A percentile compares a stretch with the other conserved stretches of the same genome.
These are phyloP conservation scores for Nigrospora osmanthi DNA, from an alignment of 2,329 filamentous ascomycete genomes.

Conservation along the genomic window DNA sequence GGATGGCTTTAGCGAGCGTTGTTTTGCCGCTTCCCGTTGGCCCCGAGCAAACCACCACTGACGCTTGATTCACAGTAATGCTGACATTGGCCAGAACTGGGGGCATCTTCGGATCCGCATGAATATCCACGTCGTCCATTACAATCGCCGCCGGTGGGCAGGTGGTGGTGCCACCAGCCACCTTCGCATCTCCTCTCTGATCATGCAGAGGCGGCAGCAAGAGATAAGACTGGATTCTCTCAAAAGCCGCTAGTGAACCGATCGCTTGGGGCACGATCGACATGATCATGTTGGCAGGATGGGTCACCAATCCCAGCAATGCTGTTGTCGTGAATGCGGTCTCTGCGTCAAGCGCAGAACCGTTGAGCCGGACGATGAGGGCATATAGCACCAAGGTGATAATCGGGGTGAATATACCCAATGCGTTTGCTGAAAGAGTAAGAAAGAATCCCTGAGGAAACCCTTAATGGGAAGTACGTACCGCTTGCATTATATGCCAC, in stretches of 20 bases:
- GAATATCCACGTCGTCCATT: background rate
- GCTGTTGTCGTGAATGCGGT: constrained; percentile 32
- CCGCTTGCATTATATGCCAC: constrained; percentile 31
- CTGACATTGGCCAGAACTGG: constrained; percentile 13
- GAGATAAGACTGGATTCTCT: constrained; percentile 28
- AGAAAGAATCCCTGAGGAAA: background rate
- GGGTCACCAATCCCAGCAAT: constrained; percentile 28
- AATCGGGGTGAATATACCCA: constrained; percentile 32
- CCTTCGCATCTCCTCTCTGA: background rate
- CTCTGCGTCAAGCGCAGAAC: constrained; percentile 18
- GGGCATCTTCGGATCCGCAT: constrained; percentile 3
- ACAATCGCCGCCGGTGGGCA: background rate
- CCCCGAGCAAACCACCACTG: constrained; percentile 16
- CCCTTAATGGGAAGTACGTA: constrained; percentile 11
- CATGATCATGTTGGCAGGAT: constrained; percentile 36
- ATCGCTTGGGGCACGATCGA: constrained; percentile 26
- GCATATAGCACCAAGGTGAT: constrained; percentile 28
- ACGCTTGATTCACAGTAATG: constrained; percentile 11
- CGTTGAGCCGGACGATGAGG: constrained; percentile 12
- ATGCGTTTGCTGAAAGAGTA: constrained; percentile 25
- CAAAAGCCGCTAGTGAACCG: constrained; percentile 23
- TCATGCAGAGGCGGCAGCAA: constrained; percentile 10
- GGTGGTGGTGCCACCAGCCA: background rate
- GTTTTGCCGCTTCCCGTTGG: constrained; percentile 20
- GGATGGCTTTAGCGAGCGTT: constrained; percentile 11